Evolutionary conservation across 192 early-diverging fungal genomes (phyloP).

Genomic region (Funneliformis mosseae): DNA sequence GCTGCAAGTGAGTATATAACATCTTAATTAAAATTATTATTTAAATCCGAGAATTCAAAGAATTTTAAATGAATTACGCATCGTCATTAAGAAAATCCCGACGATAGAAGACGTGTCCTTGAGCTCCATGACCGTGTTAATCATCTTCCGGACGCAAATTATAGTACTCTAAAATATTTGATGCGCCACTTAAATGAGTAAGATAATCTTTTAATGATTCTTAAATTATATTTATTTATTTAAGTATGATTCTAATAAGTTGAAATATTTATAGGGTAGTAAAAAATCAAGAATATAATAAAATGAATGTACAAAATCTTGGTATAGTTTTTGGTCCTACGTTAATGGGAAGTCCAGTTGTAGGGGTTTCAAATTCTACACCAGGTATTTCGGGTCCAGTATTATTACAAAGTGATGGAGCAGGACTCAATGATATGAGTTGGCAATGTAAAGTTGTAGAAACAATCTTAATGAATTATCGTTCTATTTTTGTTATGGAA

Average conservation of each 20-base stretch:
- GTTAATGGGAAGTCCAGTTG: conserved; percentile 46
- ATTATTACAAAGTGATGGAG: background rate
- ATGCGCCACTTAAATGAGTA: conserved; percentile 82
- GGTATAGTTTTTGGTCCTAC: conserved; percentile 95
- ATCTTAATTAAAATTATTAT: background rate
- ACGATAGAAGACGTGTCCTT: conserved; percentile 61
- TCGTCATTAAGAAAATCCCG: conserved; percentile 57
- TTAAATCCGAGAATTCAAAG: background rate
- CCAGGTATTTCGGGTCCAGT: background rate
- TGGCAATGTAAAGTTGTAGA: conserved; percentile 66
- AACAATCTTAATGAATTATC: conserved; percentile 60
- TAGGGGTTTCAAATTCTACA: background rate
- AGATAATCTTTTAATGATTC: conserved; percentile 2
- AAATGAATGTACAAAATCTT: conserved; percentile 87
- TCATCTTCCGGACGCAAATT: conserved; percentile 77
- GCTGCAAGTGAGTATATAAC: conserved; percentile 62
- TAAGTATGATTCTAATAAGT: background rate
- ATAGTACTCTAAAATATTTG: conserved; percentile 79
- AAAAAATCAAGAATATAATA: conserved; percentile 74
- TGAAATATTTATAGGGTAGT: conserved; percentile 59
- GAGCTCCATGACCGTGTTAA: conserved; percentile 77
- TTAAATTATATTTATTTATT: background rate
- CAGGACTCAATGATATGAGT: conserved; percentile 49
- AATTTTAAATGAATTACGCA: background rate
- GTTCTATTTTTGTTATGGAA: conserved; percentile 64